phyloP scores from a whole-genome alignment of 1,284 basidiomycete genomes.

The Leccinum fallax region DNA sequence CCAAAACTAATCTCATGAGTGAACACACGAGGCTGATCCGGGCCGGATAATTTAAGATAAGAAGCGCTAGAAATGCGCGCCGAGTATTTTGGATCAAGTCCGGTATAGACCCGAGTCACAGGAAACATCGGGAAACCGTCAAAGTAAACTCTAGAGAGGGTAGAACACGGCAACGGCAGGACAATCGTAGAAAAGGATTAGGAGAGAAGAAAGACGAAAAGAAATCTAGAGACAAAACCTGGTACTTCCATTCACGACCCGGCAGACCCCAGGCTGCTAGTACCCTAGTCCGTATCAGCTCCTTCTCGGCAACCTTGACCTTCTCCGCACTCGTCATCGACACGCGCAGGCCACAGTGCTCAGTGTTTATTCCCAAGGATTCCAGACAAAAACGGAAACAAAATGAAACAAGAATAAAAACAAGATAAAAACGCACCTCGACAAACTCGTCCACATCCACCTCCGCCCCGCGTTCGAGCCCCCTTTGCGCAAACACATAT shows the following conservation, averaged over 20 bases:
- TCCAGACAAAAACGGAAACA: neutral
- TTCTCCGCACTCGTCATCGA: constrained; percentile 51
- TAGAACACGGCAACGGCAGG: neutral
- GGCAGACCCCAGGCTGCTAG: neutral
- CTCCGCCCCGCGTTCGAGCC: constrained; percentile 54
- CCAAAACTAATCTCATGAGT: neutral
- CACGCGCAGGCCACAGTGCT: constrained; percentile 35
- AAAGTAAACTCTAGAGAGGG: neutral
- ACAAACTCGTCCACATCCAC: constrained; percentile 81
- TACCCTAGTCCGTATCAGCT: constrained; percentile 49
- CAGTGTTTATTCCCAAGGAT: neutral
- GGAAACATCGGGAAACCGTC: neutral
- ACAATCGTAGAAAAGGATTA: neutral
- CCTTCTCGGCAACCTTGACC: constrained; percentile 38
- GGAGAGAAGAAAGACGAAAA: neutral
- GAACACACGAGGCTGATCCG: neutral
- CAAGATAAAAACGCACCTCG: constrained; percentile 51
- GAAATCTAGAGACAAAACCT: neutral
- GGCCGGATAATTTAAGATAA: neutral
- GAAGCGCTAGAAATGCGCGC: neutral
- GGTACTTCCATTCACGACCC: neutral
- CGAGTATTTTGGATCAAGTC: neutral
- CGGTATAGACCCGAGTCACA: neutral
- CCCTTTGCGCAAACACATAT: constrained; percentile 77
- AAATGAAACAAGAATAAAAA: neutral